phyloP scores from a whole-genome alignment of 331 rosid genomes.

The Rosa hybrid region DNA sequence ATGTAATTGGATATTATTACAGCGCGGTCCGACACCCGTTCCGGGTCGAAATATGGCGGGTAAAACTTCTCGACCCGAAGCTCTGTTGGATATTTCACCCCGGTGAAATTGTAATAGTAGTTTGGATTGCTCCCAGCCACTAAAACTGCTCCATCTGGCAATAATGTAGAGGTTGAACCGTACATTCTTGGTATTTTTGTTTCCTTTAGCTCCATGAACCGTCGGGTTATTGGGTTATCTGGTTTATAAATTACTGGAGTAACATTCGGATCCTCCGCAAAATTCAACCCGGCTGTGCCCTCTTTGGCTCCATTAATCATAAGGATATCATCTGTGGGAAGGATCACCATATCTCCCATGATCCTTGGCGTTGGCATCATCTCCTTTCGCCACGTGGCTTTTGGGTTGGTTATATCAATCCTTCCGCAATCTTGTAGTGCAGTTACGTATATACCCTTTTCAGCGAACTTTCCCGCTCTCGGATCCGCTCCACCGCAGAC shows the following conservation, averaged over 20 bases:
- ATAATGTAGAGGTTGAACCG: not conserved
- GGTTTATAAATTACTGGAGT: slow-evolving; percentile 4
- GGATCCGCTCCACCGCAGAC: slow-evolving; percentile 18
- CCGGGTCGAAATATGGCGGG: slow-evolving; percentile 10
- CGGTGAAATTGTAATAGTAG: slow-evolving; percentile 4
- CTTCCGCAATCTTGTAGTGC: slow-evolving; percentile 17
- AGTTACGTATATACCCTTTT: slow-evolving; percentile 1
- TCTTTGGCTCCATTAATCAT: slow-evolving; percentile 12
- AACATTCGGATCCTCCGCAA: slow-evolving; percentile 2
- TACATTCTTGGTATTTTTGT: slow-evolving; percentile 14
- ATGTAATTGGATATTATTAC: not conserved
- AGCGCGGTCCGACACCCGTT: not conserved
- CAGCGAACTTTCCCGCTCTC: not conserved
- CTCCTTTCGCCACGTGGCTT: slow-evolving; percentile 21
- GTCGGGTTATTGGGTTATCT: slow-evolving; percentile 3
- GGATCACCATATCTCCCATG: slow-evolving; percentile 24
- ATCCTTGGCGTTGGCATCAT: slow-evolving; percentile 21
- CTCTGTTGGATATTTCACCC: slow-evolving; percentile 15
- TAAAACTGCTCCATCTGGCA: not conserved
- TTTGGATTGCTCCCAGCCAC: slow-evolving; percentile 20
- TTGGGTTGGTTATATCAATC: slow-evolving; percentile 10
- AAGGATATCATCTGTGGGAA: slow-evolving; percentile 16
- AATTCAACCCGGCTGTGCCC: slow-evolving; percentile 20
- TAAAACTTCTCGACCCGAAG: slow-evolving; percentile 15
- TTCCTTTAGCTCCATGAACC: slow-evolving; percentile 6